Evolutionary conservation across 495 filamentous ascomycete genomes (phyloP).

Genomic region (Neurospora sp.): DNA sequence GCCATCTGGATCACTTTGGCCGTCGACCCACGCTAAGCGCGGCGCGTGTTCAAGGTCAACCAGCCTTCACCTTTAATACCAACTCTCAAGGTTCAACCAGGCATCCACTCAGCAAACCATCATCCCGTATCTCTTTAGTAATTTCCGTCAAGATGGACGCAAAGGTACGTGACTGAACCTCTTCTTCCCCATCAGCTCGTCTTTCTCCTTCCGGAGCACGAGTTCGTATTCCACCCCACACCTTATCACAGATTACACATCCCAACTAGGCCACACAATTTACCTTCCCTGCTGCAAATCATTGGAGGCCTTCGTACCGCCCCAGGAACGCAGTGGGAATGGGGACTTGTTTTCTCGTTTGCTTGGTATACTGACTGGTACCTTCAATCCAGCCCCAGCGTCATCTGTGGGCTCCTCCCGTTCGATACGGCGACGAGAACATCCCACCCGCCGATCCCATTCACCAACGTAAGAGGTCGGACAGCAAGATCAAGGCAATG

Average conservation of each 20-base stretch:
- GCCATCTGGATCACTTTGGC: not conserved
- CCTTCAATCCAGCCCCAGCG: constrained; percentile 56
- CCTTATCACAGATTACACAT: not conserved
- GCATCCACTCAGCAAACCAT: not conserved
- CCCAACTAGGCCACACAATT: not conserved
- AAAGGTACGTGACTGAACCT: constrained; percentile 19
- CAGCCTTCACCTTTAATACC: not conserved
- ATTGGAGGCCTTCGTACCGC: not conserved
- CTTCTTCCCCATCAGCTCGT: constrained; percentile 5
- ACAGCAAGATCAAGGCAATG: constrained; percentile 51
- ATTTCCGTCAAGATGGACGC: constrained; percentile 23
- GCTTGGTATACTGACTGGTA: not conserved
- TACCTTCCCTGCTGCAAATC: not conserved
- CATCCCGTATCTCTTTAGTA: constrained; percentile 1
- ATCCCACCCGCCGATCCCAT: constrained; percentile 48
- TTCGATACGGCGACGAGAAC: constrained; percentile 58
- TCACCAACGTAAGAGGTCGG: constrained; percentile 77
- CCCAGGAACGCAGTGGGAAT: not conserved
- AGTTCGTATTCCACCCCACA: constrained; percentile 2
- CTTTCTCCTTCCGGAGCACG: constrained; percentile 4
- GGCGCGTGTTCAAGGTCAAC: not conserved
- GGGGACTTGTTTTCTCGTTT: not conserved
- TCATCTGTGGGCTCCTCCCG: constrained; percentile 46
- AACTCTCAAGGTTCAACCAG: not conserved
- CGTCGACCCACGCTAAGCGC: not conserved